phyloP scores from a whole-genome alignment of 148 eudicot genomes.

The Rhododendron griersonianum region DNA sequence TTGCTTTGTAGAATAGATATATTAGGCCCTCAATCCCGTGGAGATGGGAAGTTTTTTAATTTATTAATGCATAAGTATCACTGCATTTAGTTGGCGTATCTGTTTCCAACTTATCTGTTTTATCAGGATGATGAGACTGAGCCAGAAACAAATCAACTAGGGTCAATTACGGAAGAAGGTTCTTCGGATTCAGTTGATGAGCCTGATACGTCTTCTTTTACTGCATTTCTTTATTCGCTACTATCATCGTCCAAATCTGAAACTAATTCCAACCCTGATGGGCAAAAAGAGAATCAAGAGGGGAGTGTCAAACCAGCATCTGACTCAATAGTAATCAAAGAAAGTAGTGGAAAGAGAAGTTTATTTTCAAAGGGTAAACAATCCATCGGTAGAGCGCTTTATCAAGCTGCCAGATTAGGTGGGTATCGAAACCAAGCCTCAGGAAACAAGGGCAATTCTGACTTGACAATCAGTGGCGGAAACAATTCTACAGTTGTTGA shows the following conservation, averaged over 20 bases:
- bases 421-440: conserved; percentile 52
- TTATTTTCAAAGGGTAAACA: conserved; percentile 71
- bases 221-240: conserved; percentile 75
- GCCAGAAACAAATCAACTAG: conserved; percentile 29
- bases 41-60: not conserved
- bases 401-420: conserved; percentile 60
- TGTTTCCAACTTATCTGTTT: not conserved
- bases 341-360: conserved; percentile 57
- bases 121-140: conserved; percentile 43
- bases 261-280: conserved; percentile 20
- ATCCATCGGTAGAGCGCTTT: conserved; percentile 63
- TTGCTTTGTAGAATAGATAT: not conserved
- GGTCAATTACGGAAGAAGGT: conserved; percentile 45
- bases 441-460: conserved; percentile 36
- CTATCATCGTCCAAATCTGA: conserved; percentile 43
- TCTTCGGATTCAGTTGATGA: conserved; percentile 44
- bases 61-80: not conserved
- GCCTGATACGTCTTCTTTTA: conserved; percentile 94
- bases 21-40: not conserved
- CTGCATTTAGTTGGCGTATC: not conserved
- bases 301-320: conserved; percentile 26
- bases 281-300: conserved; percentile 22
- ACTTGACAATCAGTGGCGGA: conserved; percentile 24
- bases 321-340: conserved; percentile 30
- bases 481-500: conserved; percentile 25